Evolutionary conservation across 2,329 filamentous ascomycete species (phyloP), one percentile per base, ranked within the genome.

Genomic region (Penicillium oxalicum): DNA sequence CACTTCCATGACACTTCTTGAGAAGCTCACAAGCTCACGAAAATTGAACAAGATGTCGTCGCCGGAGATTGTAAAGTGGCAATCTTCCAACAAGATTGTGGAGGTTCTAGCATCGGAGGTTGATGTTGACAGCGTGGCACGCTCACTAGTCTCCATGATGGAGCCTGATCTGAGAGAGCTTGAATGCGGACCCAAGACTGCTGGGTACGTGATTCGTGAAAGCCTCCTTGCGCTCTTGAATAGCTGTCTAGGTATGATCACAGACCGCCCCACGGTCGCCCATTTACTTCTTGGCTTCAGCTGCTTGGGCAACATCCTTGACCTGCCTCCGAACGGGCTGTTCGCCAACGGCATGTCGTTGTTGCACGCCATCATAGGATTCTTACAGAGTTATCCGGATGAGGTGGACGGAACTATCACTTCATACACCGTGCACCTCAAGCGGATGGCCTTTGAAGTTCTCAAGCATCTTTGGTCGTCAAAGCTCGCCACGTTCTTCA

Each of bases 251-350:
- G 78, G 80, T 46, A 82, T 86, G 32, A 86, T 84, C 26, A 84
- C 87, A 1, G 80, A 86, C 58, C 81, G 84, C 58, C 91, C 93
- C 4, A 94, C 86, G 2, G 84, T 98, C 57, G 93, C 91, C 0
- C 94, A 98, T 67, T 77, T 95, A 40, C 75, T 98, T 2, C 81
- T 98, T 4, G 93, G 93, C 0, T 96, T 98, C 66, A 80, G 80
- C 48, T 94, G 89, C 60, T 81, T 83, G 38, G 80, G 85, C 33
- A 84, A 83, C 53, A 78, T 79, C 8, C 74, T 97, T 2, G 82
- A 82, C 25, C 73, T 93, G 29, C 78, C 86, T 44, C 72, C 82
- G 1, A 79, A 83, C 27, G 80, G 89, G 41, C 70, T 86, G 2
- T 94, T 95, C 67, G 80, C 83, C 9, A 75, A 80, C 12, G 80